A percentile compares a stretch with the other conserved stretches of the same genome.
These are phyloP conservation scores for Poteriospumella lacustris DNA, from an alignment of 108 stramenopile genomes.

Conservation along the genomic window DNA sequence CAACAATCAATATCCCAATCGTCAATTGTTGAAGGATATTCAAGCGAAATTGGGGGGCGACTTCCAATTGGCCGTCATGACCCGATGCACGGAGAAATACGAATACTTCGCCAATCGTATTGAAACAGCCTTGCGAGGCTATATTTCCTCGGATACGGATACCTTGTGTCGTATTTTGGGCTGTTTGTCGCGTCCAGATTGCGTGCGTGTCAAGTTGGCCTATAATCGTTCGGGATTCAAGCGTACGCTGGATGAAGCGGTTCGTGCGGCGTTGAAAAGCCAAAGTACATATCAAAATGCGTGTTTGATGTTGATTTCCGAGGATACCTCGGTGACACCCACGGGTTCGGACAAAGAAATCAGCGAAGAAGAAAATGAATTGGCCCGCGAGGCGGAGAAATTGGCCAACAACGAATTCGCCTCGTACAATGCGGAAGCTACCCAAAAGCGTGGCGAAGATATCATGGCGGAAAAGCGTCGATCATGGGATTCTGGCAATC, in stretches of 20 bases:
- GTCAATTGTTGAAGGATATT: not conserved
- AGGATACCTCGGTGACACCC: constrained; percentile 1
- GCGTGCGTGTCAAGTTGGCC: not conserved
- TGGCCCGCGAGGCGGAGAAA: not conserved
- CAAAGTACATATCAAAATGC: not conserved
- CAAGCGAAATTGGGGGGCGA: not conserved
- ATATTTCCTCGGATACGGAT: not conserved
- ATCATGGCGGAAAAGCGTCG: not conserved
- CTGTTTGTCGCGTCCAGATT: not conserved
- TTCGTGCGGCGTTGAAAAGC: not conserved
- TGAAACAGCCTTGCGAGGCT: not conserved
- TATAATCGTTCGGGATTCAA: not conserved
- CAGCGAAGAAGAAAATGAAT: not conserved
- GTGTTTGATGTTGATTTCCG: not conserved
- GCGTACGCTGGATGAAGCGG: not conserved
- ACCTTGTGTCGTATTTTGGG: not conserved
- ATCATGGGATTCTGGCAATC: too few relatives aligned
- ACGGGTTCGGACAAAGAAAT: constrained; percentile 10
- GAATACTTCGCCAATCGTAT: constrained; percentile 7
- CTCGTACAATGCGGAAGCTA: too few relatives aligned
- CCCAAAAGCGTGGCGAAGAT: too few relatives aligned
- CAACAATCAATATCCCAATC: constrained; percentile 1
- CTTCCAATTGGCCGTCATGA: constrained; percentile 6
- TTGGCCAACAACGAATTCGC: too few relatives aligned
- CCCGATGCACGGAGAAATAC: constrained; percentile 3